Evolutionary conservation across 2,329 filamentous ascomycete genomes (phyloP), one percentile per base, ranked within the genome.

Genomic region (Albifimbria verrucaria): DNA sequence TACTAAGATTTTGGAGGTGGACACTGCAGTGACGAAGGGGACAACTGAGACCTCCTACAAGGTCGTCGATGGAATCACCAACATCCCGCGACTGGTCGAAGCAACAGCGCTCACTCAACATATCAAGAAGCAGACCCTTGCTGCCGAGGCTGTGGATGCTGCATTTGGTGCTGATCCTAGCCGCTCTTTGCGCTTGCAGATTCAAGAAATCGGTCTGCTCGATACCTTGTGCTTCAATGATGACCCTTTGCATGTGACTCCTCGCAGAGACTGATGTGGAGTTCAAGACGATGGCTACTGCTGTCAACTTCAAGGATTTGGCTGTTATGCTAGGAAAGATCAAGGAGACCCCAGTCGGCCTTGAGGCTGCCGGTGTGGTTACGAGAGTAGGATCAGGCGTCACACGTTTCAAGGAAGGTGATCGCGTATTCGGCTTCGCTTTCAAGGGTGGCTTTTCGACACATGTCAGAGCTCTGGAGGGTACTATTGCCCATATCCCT

Each of bases 261-360:
- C 55, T 68, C 4, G 24, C 32, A 9, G 50, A 52, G 5, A 54
- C 61, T 24, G 57, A 65, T 7, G 52, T 73, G 15, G 66, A 72
- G 52, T 59, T 73, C 9, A 54, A 67, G 22, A 49, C 61, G 2
- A 59, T 60, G 49, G 67, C 68, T 1, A 57, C 58, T 3, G 67
- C 67, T 21, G 44, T 73, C 21, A 73, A 71, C 52, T 72, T 71
- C 52, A 52, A 57, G 7, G 73, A 75, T 55, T 58, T 72, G 17
- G 59, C 71, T 17, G 61, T 63, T 11, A 62, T 67, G 7, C 56
- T 61, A 52, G 61, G 62, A 10, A 54, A 57, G 23, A 52, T 64
- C 18, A 57, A 62, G 4, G 61, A 64, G 45, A 45, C 52, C 49
- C 47, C 52, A 2, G 52, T 62, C 9, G 57, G 59, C 10, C 55